Conservation (phyloP, 1,139 yeast species). For the Debaryomyces sp. region DNA sequence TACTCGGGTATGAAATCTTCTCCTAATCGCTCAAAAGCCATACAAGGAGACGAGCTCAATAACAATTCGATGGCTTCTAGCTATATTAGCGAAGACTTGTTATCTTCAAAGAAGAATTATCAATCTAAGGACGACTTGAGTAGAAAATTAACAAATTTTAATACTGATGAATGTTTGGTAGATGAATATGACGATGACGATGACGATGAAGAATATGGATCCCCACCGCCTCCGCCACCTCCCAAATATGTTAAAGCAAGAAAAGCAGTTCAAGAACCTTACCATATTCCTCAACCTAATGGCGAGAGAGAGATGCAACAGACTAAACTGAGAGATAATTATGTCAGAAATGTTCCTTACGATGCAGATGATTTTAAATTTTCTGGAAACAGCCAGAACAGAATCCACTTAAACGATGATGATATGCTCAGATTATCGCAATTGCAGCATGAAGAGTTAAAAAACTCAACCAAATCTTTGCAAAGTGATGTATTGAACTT, state of each 20-base stretch:
- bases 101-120: conserved; percentile 32
- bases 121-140: conserved; percentile 43
- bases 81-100: conserved; percentile 40
- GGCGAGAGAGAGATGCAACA: neutral
- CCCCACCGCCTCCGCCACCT: conserved; percentile 54
- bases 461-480: conserved; percentile 44
- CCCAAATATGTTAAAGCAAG: conserved; percentile 34
- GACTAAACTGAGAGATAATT: conserved; percentile 3
- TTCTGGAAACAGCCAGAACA: conserved; percentile 27
- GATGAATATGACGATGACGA: conserved; percentile 19
- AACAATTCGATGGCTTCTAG: conserved; percentile 27
- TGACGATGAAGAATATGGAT: conserved; percentile 15
- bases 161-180: conserved; percentile 25
- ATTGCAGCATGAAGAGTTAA: conserved; percentile 42
- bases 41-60: conserved; percentile 7
- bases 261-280: conserved; percentile 8
- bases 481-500: conserved; percentile 53
- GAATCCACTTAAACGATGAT: conserved; percentile 27
- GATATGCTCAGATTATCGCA: conserved; percentile 34
- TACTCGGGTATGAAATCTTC: conserved; percentile 9
- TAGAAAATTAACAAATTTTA: conserved; percentile 31
- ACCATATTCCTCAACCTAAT: neutral
- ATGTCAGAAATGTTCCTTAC: conserved; percentile 27
- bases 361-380: conserved; percentile 44
- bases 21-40: conserved; percentile 2